Base-by-base conservation (phyloP, 78 protist genomes). In the Dictyostelium intermedium region DNA sequence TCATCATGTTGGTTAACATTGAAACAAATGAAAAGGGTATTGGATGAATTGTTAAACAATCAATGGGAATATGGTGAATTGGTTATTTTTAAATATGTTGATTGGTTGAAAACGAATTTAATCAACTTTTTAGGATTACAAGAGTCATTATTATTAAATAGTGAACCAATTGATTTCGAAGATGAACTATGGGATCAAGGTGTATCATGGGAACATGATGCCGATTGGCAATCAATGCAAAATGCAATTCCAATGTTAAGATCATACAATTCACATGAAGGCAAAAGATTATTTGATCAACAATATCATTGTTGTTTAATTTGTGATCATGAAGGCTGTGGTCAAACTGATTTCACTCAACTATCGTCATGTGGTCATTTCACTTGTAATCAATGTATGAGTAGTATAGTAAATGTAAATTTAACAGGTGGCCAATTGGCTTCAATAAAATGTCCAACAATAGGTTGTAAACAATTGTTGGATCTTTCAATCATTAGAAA, bases 1-100 rank as follows among this genome's bases (percentile, higher is more conserved):
- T 72, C 79, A 72, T 34, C 47, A 34, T 72, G 79, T 72, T 72
- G 79, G 79, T 34, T 72, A 34, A 72, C 37, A 34, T 72, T 72
- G 79, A 32, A 32, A 27, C 41, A 72, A 72, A 72, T 72, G 79
- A 34, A 72, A 34, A 2, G 2, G 5, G 2, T 72, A 34, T 27
- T 72, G 43, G 25, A 72, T 34, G n/a, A 72, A 27, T 72, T 72
- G 14, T 11, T 27, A 32, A 72, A 27, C 13, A 32, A 27, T 34
- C 23, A 27, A 32, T 72, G 43, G 37, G 47, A 72, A 34, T 5
- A 0, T 32, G 79, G 79, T n/a, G 79, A 72, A 13, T 32, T 72
- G 39, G 79, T 72, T 11, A 34, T 72, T 34, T 72, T 72, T 32
- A 72, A 72, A 72, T 72, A 34, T 72, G 45, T 72, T 14, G 79